phyloP scores from a whole-genome alignment of 306 rosid species.

The Astragalus membranaceus region DNA sequence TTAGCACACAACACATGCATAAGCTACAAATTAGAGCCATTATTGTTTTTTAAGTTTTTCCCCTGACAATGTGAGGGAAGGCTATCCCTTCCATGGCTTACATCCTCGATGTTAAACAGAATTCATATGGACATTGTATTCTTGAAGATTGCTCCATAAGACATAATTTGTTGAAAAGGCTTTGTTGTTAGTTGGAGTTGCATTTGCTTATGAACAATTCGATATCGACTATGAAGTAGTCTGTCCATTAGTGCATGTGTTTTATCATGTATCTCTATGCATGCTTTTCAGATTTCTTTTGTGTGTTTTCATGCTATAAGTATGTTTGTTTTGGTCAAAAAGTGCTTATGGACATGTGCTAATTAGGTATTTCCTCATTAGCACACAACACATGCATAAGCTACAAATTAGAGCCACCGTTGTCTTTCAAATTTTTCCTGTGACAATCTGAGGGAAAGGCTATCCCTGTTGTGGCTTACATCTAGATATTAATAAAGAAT shows the following conservation, averaged over 20 bases:
- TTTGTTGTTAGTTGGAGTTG: background rate
- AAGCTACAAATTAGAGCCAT: slow-evolving; percentile 27
- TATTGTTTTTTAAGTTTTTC: background rate
- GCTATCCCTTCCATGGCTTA: slow-evolving; percentile 20
- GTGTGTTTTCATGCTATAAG: background rate
- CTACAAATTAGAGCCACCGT: slow-evolving; percentile 22
- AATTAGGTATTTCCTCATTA: slow-evolving; percentile 5
- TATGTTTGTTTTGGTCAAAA: background rate
- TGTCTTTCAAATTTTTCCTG: no score
- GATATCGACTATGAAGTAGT: background rate
- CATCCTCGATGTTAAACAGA: background rate
- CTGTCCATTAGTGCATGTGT: background rate
- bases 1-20: slow-evolving; percentile 34
- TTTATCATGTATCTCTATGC: background rate
- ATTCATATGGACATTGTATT: background rate
- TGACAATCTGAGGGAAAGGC: background rate
- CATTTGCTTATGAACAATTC: background rate
- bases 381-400: slow-evolving; percentile 39
- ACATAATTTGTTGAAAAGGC: no score
- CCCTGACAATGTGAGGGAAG: background rate
- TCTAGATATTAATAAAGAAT: background rate
- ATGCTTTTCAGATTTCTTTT: no score
- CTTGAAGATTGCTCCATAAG: no score
- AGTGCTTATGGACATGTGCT: slow-evolving; percentile 45
- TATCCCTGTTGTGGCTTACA: slow-evolving; percentile 20